phyloP scores from a whole-genome alignment of 1,284 basidiomycete species.

The Tausonia pullulans region DNA sequence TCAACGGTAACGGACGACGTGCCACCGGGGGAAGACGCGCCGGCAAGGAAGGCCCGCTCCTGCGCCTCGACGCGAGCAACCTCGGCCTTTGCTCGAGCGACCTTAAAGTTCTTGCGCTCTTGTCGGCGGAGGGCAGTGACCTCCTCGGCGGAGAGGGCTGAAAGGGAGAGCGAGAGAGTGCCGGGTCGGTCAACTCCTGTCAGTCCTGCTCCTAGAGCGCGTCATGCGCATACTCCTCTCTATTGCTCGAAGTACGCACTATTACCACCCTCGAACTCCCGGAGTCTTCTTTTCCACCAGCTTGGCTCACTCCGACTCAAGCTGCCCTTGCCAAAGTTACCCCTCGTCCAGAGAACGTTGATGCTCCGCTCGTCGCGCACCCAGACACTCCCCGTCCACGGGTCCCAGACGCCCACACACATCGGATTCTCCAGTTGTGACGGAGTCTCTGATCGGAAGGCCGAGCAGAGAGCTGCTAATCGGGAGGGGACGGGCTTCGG shows the following conservation, averaged over 20 bases:
- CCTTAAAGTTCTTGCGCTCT: slow-evolving; percentile 80
- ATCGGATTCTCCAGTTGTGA: slow-evolving; percentile 20
- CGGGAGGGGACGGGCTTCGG: background rate
- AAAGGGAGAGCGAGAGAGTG: background rate
- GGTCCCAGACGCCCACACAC: slow-evolving; percentile 52
- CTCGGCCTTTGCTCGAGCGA: slow-evolving; percentile 51
- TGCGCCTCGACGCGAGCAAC: slow-evolving; percentile 34
- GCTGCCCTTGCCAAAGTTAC: slow-evolving; percentile 96
- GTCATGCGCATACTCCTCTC: no score
- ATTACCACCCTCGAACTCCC: slow-evolving; percentile 43
- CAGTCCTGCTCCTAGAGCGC: no score
- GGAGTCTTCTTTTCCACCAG: slow-evolving; percentile 69
- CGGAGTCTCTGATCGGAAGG: background rate
- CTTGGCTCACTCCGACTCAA: slow-evolving; percentile 88
- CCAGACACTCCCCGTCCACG: slow-evolving; percentile 67
- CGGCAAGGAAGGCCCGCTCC: slow-evolving; percentile 28
- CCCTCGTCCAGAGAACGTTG: slow-evolving; percentile 67
- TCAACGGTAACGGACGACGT: slow-evolving; percentile 4
- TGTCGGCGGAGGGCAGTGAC: slow-evolving; percentile 69
- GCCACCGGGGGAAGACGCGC: background rate
- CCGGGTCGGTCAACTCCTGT: no score
- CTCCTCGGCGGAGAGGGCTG: slow-evolving; percentile 49
- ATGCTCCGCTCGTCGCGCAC: slow-evolving; percentile 51
- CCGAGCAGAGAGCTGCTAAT: background rate
- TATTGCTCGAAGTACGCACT: slow-evolving; percentile 31